phyloP scores from a whole-genome alignment of 495 filamentous ascomycete genomes.

The Penicillium nucicola region DNA sequence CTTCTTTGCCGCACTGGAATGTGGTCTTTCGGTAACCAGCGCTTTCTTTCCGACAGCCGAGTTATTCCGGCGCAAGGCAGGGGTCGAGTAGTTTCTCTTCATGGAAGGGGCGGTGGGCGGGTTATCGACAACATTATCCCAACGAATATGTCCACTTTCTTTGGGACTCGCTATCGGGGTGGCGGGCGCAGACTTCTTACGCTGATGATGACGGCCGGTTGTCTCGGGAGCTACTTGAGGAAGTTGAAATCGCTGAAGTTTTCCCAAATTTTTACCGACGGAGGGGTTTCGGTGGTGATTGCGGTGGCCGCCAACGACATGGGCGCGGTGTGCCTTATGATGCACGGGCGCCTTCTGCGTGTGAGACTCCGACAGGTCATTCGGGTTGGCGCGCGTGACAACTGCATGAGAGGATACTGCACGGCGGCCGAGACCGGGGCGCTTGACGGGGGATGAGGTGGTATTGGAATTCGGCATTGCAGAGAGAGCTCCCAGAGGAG shows the following conservation, averaged over 20 bases:
- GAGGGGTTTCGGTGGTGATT: conserved; percentile 44
- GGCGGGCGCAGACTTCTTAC: conserved; percentile 48
- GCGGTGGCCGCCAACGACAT: conserved; percentile 46
- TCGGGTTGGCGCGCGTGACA: conserved; percentile 38
- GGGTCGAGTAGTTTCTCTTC: conserved; percentile 47
- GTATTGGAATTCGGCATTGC: conserved; percentile 40
- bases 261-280: conserved; percentile 40
- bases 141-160: conserved; percentile 34
- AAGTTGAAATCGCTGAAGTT: conserved; percentile 38
- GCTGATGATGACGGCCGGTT: conserved; percentile 39
- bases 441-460: conserved; percentile 46
- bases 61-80: conserved; percentile 37
- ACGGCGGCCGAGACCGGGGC: conserved; percentile 45
- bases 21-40: conserved; percentile 36
- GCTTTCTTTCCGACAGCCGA: conserved; percentile 36
- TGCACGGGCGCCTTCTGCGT: conserved; percentile 28
- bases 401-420: conserved; percentile 48
- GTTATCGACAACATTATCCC: conserved; percentile 35
- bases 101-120: conserved; percentile 32
- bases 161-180: conserved; percentile 44
- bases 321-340: conserved; percentile 36
- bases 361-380: conserved; percentile 36
- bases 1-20: conserved; percentile 39
- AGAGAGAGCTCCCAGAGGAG: conserved; percentile 11
- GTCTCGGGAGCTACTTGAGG: conserved; percentile 31